phyloP scores from a whole-genome alignment of 352 stramenopile species.

The Aphanomyces euteiches region DNA sequence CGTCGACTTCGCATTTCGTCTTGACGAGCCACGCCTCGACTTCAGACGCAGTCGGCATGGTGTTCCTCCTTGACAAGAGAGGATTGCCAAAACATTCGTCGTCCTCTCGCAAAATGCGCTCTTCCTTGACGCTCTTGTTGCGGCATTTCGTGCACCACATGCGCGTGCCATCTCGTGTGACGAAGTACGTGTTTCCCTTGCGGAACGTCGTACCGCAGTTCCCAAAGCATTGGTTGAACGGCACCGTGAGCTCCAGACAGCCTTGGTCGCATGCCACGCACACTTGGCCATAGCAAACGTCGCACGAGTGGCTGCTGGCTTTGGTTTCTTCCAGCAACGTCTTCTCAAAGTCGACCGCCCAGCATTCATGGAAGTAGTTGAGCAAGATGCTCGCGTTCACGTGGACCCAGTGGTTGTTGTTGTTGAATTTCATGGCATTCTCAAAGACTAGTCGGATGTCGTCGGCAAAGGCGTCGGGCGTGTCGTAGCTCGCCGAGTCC shows the following conservation, averaged over 20 bases:
- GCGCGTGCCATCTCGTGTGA: constrained; percentile 67
- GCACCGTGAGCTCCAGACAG: constrained; percentile 56
- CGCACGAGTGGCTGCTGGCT: constrained; percentile 43
- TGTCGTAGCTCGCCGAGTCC: constrained; percentile 74
- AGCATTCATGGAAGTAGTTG: constrained; percentile 58
- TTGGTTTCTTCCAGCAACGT: constrained; percentile 43
- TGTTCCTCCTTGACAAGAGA: background rate
- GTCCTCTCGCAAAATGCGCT: constrained; percentile 69
- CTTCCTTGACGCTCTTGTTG: constrained; percentile 57
- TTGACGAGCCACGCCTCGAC: constrained; percentile 42
- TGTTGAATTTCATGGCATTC: constrained; percentile 89
- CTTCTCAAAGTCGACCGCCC: constrained; percentile 45
- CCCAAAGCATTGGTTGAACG: constrained; percentile 69
- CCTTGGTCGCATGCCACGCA: constrained; percentile 73
- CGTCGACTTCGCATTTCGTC: constrained; percentile 61
- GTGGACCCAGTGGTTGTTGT: constrained; percentile 69
- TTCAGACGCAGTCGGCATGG: constrained; percentile 18
- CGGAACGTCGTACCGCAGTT: constrained; percentile 72
- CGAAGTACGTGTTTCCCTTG: constrained; percentile 70
- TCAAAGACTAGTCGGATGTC: constrained; percentile 86
- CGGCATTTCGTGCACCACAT: constrained; percentile 79
- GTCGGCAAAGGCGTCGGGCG: constrained; percentile 68
- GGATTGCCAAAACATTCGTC: background rate
- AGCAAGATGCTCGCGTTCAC: constrained; percentile 60
- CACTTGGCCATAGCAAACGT: constrained; percentile 57